A percentile compares a stretch with the other conserved stretches of the same genome.
These are phyloP conservation scores for Mycena maculata DNA, from an alignment of 768 basidiomycete genomes.

Conservation along the genomic window DNA sequence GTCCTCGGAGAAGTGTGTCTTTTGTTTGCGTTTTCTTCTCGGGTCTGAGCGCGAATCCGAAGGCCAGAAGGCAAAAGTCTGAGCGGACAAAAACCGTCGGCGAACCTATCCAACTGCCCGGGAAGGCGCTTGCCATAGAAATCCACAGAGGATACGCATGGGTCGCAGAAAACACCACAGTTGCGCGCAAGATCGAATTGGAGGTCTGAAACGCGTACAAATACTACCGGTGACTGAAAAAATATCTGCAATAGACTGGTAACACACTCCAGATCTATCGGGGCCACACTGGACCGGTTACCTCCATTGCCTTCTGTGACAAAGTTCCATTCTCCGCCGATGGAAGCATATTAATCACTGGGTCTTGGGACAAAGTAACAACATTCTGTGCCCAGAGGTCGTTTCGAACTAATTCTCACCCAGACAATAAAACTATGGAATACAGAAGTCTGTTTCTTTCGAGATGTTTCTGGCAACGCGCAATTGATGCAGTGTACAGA, in stretches of 20 bases:
- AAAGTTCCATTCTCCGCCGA: conserved; percentile 51
- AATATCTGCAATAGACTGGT: conserved; percentile 68
- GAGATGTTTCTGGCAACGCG: conserved; percentile 10
- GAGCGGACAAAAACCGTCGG: conserved; percentile 78
- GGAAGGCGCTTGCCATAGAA: conserved; percentile 79
- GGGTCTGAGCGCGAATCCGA: conserved; percentile 24
- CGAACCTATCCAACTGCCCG: conserved; percentile 78
- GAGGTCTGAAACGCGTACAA: conserved; percentile 60
- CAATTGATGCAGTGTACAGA: conserved; percentile 56
- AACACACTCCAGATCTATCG: conserved; percentile 79
- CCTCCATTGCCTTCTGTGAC: conserved; percentile 78
- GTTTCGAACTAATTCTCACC: conserved; percentile 27
- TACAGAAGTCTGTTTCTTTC: conserved; percentile 62
- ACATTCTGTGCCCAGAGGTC: not conserved
- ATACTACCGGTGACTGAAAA: conserved; percentile 13
- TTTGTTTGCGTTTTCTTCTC: conserved; percentile 9
- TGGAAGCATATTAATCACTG: conserved; percentile 77
- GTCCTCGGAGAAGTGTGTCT: conserved; percentile 65
- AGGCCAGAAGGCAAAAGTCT: conserved; percentile 82
- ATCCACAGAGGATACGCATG: conserved; percentile 77
- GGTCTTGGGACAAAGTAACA: conserved; percentile 91
- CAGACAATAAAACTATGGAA: conserved; percentile 93
- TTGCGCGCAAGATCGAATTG: conserved; percentile 78
- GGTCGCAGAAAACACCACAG: conserved; percentile 89
- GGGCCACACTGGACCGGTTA: conserved; percentile 92